Base-by-base conservation (phyloP, 306 rosid species). In the Carpinus viminea region DNA sequence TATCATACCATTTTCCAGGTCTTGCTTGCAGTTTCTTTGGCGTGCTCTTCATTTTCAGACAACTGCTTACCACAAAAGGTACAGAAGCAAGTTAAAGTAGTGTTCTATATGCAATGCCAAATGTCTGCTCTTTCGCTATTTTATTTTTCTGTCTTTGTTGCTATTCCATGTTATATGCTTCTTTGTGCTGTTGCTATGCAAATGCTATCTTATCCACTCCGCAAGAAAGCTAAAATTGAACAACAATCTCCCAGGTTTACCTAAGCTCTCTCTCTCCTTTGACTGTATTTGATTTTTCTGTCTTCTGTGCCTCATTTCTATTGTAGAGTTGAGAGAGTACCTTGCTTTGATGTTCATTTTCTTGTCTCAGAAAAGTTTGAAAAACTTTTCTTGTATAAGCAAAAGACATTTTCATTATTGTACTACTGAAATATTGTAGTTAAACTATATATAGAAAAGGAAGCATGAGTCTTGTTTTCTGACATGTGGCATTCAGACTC, bases 21-120 rank as follows among this genome's bases (percentile, higher is more conserved):
- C 86, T 93, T 60, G 89, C 91, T 45, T 93, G 98, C 82, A 91
- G 98, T 87, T 93, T 86, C 85, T 88, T 91, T 59, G 96, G 98
- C 9, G 94, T 93, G 70, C 87, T 93, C 79, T 86, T 91, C 79
- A 83, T 87, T 82, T 91, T 84, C 46, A 88, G 78, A 60, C 88
- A 87, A 72, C 75, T 84, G 82, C 92, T 89, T 74, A 84, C 93
- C 45, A 73, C 79, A 38, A 82, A 85, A 84, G 98, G 96, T 93
- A 89, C 66, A 77, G 61, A 74, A 79, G 74, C 61, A 80, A 73
- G 79, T 81, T 70, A 77, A 70, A 73, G 54, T 75, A 74, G 57
- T 57, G 75, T 80, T 66, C 26, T 38, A 38, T 66, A 36, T 66
- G 71, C 48, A 4, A 38, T 66, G 50, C 12, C 12, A 36, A 26